These are phyloP conservation scores for Candida pseudofarinosa DNA, from an alignment of 805 yeast species.

Conservation along the genomic window DNA sequence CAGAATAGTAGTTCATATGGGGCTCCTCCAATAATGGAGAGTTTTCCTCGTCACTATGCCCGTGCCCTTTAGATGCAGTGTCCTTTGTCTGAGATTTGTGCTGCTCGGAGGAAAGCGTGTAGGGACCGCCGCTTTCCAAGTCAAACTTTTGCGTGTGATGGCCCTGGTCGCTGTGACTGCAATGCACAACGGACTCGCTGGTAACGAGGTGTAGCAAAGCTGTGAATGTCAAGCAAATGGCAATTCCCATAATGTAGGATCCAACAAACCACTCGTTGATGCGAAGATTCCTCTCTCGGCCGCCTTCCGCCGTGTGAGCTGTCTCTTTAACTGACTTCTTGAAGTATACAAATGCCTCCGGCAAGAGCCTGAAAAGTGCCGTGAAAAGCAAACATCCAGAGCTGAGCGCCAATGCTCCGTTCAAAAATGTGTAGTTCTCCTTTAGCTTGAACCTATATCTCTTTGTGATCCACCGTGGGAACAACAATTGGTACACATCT, in stretches of 20 bases:
- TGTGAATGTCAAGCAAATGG: conserved; percentile 58
- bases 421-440: conserved; percentile 60
- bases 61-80: not conserved
- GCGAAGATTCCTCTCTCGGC: conserved; percentile 4
- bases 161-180: conserved; percentile 55
- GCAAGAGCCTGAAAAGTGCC: conserved; percentile 71
- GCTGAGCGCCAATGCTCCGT: conserved; percentile 70
- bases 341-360: conserved; percentile 55
- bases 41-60: not conserved
- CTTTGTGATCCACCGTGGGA: conserved; percentile 40
- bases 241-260: conserved; percentile 56
- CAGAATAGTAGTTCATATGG: not conserved
- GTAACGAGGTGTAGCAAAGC: conserved; percentile 66
- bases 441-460: conserved; percentile 49
- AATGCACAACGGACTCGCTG: conserved; percentile 79
- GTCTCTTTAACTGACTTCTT: conserved; percentile 13
- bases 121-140: conserved; percentile 8
- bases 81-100: not conserved
- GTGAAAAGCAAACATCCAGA: conserved; percentile 83
- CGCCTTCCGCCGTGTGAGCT: conserved; percentile 3
- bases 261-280: conserved; percentile 39
- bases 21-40: not conserved
- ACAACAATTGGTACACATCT: conserved; percentile 38
- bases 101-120: conserved; percentile 8
- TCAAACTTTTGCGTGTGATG: conserved; percentile 8